phyloP scores from a whole-genome alignment of 495 filamentous ascomycete genomes.

The Tuber indicum region DNA sequence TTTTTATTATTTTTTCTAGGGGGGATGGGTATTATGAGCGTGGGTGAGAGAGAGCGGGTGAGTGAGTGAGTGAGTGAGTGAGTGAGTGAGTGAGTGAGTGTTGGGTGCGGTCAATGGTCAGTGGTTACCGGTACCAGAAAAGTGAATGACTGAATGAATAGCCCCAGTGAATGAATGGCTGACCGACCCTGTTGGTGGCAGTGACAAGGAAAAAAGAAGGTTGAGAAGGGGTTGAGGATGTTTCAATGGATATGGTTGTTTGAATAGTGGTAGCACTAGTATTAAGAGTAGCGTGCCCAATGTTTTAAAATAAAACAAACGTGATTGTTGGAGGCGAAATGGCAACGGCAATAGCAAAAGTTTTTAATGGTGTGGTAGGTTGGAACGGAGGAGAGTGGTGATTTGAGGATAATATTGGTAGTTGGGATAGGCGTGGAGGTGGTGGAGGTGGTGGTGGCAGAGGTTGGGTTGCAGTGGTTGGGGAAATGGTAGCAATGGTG shows the following conservation, averaged over 20 bases:
- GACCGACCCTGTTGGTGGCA: not conserved
- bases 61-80: constrained; percentile 15
- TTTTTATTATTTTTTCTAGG: not conserved
- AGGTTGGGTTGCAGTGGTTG: not conserved
- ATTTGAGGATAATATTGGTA: not conserved
- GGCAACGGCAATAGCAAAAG: not conserved
- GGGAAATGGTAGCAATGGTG: not conserved
- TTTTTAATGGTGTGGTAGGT: not conserved
- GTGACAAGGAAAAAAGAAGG: constrained; percentile 1
- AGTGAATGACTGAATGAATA: not conserved
- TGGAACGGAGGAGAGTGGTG: not conserved
- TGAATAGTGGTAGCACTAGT: not conserved
- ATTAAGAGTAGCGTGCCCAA: not conserved
- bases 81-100: constrained; percentile 16
- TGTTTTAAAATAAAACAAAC: not conserved
- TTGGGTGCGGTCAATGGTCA: constrained; percentile 9
- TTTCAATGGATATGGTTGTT: constrained; percentile 1
- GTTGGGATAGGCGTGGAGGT: not conserved
- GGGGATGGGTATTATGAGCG: constrained; percentile 6
- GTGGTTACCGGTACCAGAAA: constrained; percentile 4
- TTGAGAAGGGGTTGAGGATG: not conserved
- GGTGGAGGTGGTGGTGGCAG: not conserved
- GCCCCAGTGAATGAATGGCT: not conserved
- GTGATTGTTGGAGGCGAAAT: not conserved
- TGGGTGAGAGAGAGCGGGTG: constrained; percentile 11